phyloP scores from a whole-genome alignment of 306 rosid species.

The Lotus japonicus region DNA sequence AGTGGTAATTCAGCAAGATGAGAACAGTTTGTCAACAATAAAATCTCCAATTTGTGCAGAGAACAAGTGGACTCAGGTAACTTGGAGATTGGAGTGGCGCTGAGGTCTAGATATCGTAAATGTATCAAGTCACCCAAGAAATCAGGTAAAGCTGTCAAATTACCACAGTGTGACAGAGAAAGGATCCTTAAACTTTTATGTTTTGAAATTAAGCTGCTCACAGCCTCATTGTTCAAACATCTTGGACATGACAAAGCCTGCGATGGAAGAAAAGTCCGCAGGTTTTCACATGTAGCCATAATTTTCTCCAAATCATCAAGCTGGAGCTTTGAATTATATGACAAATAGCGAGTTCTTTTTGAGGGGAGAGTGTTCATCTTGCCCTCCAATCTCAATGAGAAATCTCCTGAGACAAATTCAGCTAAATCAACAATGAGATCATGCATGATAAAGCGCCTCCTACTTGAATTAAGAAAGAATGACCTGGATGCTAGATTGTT shows the following conservation, averaged over 20 bases:
- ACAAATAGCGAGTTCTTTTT: background rate
- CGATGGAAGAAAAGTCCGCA: background rate
- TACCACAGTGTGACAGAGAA: background rate
- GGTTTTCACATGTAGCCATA: background rate
- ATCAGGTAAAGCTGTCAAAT: background rate
- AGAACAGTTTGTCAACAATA: background rate
- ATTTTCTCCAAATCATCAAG: background rate
- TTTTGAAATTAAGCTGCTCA: background rate
- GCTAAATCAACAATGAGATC: background rate
- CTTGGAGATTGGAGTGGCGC: background rate
- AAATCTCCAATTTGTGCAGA: background rate
- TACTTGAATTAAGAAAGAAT: background rate
- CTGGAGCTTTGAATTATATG: background rate
- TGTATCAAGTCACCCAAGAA: background rate
- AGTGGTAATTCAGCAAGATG: background rate
- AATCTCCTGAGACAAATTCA: background rate
- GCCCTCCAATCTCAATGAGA: background rate
- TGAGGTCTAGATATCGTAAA: background rate
- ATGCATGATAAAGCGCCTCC: background rate
- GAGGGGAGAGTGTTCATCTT: background rate
- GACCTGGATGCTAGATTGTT: background rate
- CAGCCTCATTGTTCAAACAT: conserved; percentile 3
- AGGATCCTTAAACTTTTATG: background rate
- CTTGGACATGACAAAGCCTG: background rate
- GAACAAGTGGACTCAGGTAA: background rate